Percentiles rank a stretch among this genome's conserved stretches.
These are phyloP conservation scores for Syncephalastrum contaminatum DNA, from an alignment of 371 early-diverging fungal genomes.

Conservation along the genomic window DNA sequence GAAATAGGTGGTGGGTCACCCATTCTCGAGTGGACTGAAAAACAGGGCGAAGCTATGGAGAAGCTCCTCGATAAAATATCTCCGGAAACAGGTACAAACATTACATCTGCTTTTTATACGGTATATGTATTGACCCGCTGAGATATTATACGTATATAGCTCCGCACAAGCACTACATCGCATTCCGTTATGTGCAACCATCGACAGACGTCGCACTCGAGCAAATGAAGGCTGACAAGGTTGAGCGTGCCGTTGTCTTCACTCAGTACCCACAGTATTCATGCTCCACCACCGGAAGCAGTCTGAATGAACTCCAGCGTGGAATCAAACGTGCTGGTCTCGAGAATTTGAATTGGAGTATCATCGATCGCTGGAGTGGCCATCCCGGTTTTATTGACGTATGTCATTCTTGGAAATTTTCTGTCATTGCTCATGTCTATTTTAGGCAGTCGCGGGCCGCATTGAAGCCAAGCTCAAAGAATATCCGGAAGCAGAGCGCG, in stretches of 20 bases:
- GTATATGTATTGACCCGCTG: conserved; percentile 1
- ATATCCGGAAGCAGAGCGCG: conserved; percentile 66
- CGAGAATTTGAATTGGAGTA: conserved; percentile 79
- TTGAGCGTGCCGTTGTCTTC: conserved; percentile 86
- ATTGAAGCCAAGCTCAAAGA: conserved; percentile 69
- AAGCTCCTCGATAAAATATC: conserved; percentile 71
- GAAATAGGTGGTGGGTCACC: conserved; percentile 96
- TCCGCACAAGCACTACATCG: conserved; percentile 91
- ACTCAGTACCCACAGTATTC: conserved; percentile 96
- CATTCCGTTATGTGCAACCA: conserved; percentile 91
- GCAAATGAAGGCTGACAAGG: conserved; percentile 80
- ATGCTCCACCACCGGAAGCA: conserved; percentile 93
- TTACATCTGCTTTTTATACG: neutral
- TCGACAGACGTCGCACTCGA: conserved; percentile 72
- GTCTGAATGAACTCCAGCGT: conserved; percentile 85
- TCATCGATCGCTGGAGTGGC: conserved; percentile 93
- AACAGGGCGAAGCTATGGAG: conserved; percentile 83
- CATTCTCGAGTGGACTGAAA: conserved; percentile 85
- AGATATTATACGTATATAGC: conserved; percentile 41
- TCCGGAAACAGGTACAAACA: conserved; percentile 72
- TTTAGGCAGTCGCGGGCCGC: conserved; percentile 67
- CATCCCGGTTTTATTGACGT: conserved; percentile 85
- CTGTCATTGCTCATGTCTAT: neutral
- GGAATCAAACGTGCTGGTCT: conserved; percentile 63
- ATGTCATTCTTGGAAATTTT: neutral